Evolutionary conservation across 495 filamentous ascomycete species (phyloP), one percentile per base, ranked within the genome.

Genomic region (Lophiotrema nucula): DNA sequence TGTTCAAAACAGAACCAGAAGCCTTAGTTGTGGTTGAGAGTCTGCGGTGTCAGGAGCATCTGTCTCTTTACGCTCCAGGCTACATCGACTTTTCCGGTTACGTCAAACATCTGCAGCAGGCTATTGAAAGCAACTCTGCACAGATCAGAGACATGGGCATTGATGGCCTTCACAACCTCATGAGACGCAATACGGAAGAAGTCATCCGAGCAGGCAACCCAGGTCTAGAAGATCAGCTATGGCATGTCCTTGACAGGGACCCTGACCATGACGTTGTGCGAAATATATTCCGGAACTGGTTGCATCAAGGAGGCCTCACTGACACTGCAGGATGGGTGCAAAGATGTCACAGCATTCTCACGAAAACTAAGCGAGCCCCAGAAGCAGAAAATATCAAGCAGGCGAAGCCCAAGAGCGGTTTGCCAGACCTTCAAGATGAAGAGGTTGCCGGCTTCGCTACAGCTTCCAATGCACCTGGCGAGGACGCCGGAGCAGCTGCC

Each of bases 381-480:
- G 74, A 81, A 16, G 77, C 84, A 6, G 68, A 74, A 6, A 69
- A 78, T 27, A 73, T 73, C 13, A 69, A 66, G 4, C 74, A 79
- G 16, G 64, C 74, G 1, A 68, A 73, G 24, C 72, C 72, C 27
- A 85, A 82, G 41, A 66, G 74, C 31, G 76, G 77, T 2, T 78
- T 77, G 0, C 78, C 86, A 8, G 95, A 97, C 60, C 73, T 97
- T 3, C 87, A 92, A 51, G 93, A 99, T 69, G 93, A 99, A 66
- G 93, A 99, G 68, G 92, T 95, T 35, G 92, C 93, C 42, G 93
- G 92, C 0, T 97, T 98, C 69, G 90, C 91, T 37, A 82, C 82
- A 23, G 83, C 86, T 16, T 79, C 80, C 33, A 84, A 84, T 15
- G 79, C 72, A 22, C 84, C 84, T 11, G 79, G 77, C 47, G 83